Evolutionary conservation across 148 eudicot genomes (phyloP).

Genomic region (Vaccinium vitisidaea): DNA sequence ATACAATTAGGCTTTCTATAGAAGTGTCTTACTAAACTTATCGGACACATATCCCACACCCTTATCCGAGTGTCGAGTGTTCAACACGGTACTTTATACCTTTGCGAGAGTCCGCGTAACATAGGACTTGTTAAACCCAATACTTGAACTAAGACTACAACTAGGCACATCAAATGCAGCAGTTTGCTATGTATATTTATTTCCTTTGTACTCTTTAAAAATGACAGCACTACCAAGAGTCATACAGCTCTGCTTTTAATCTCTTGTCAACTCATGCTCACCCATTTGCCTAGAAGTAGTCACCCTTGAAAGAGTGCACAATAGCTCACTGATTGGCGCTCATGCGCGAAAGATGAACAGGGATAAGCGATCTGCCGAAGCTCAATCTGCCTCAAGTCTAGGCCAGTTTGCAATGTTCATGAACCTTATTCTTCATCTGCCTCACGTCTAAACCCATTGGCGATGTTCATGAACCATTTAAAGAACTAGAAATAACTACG

Average conservation of each 20-base stretch:
- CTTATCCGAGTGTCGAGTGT: too few relatives aligned
- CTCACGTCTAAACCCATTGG: background rate
- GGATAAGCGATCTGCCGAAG: too few relatives aligned
- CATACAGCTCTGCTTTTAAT: background rate
- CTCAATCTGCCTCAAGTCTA: background rate
- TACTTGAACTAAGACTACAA: background rate
- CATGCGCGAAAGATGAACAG: too few relatives aligned
- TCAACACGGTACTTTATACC: too few relatives aligned
- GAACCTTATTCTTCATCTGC: background rate
- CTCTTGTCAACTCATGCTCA: background rate
- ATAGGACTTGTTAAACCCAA: background rate
- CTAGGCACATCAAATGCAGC: background rate
- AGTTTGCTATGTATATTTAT: background rate
- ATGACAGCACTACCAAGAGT: background rate
- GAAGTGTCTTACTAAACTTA: too few relatives aligned
- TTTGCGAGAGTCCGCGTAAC: too few relatives aligned
- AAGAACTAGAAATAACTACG: background rate
- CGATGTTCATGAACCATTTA: background rate
- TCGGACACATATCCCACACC: too few relatives aligned
- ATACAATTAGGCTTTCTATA: too few relatives aligned
- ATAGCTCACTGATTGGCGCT: too few relatives aligned
- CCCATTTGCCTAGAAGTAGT: background rate
- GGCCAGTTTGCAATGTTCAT: too few relatives aligned
- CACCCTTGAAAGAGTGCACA: too few relatives aligned
- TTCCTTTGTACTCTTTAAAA: background rate